A percentile compares a stretch with the other conserved stretches of the same genome.
These are phyloP conservation scores for Phalaenopsis hybrid DNA, from an alignment of 116 monocot genomes.

Conservation along the genomic window DNA sequence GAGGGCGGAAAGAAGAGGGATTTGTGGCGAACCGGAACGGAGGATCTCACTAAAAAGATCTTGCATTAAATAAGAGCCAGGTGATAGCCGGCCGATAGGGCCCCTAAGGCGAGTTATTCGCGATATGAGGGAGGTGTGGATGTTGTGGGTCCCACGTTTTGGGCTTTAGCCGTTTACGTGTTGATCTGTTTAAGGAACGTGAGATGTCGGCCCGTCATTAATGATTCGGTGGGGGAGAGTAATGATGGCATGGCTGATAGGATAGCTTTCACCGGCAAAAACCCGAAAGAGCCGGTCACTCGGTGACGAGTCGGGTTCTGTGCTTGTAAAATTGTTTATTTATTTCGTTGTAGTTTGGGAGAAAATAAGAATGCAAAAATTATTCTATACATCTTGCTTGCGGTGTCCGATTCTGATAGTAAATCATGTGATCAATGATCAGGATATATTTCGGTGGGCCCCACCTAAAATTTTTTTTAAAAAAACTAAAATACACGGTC, in stretches of 20 bases:
- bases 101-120: not conserved
- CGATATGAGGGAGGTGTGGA: not conserved
- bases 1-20: not conserved
- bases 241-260: not conserved
- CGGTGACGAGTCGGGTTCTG: not conserved
- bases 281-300: not conserved
- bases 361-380: no score
- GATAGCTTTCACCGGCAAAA: not conserved
- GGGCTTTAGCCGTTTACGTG: not conserved
- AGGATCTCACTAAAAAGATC: not conserved
- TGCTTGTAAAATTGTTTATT: no score
- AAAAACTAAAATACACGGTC: no score
- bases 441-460: no score
- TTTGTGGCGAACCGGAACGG: not conserved
- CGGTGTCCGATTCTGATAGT: no score
- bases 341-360: no score
- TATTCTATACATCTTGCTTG: no score
- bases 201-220: not conserved
- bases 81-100: not conserved
- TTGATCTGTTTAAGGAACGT: not conserved
- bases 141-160: not conserved
- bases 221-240: not conserved
- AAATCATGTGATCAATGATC: no score
- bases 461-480: no score
- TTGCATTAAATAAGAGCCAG: not conserved